A percentile compares a stretch with the other conserved stretches of the same genome.
phyloP scores from a whole-genome alignment of 23 red algal genomes.

The Cyanidium caldarium region DNA sequence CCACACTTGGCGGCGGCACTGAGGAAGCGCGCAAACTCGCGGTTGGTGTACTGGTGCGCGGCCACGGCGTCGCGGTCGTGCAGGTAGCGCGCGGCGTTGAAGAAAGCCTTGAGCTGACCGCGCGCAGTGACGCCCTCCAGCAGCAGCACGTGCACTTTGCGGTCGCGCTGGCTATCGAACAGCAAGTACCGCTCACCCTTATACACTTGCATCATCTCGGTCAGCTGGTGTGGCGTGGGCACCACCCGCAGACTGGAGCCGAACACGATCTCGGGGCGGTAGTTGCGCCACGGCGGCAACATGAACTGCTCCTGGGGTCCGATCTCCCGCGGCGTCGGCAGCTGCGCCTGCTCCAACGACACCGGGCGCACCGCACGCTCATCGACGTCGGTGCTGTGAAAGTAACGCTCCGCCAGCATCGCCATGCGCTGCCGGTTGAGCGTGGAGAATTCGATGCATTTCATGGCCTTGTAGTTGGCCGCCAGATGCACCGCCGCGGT shows the following conservation, averaged over 20 bases:
- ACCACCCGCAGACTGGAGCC: constrained; percentile 16
- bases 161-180: background rate
- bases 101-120: background rate
- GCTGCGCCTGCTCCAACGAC: background rate
- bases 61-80: background rate
- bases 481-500: constrained; percentile 56
- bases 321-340: constrained; percentile 67
- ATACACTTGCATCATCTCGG: background rate
- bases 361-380: background rate
- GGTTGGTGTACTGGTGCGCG: background rate
- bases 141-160: background rate
- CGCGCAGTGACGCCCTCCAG: background rate
- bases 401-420: constrained; percentile 46
- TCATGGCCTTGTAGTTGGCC: constrained; percentile 74
- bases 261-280: constrained; percentile 42
- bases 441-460: constrained; percentile 83
- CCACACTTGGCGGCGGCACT: background rate
- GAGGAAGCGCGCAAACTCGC: background rate
- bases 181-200: background rate
- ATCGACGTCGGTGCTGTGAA: background rate
- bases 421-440: constrained; percentile 89
- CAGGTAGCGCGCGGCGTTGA: background rate
- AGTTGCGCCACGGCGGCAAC: constrained; percentile 66
- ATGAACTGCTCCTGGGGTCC: constrained; percentile 46
- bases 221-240: background rate